Percentiles rank a stretch among this genome's conserved stretches.
Conservation (phyloP, 2,329 filamentous ascomycete genomes). For the Alternaria postmessia region DNA sequence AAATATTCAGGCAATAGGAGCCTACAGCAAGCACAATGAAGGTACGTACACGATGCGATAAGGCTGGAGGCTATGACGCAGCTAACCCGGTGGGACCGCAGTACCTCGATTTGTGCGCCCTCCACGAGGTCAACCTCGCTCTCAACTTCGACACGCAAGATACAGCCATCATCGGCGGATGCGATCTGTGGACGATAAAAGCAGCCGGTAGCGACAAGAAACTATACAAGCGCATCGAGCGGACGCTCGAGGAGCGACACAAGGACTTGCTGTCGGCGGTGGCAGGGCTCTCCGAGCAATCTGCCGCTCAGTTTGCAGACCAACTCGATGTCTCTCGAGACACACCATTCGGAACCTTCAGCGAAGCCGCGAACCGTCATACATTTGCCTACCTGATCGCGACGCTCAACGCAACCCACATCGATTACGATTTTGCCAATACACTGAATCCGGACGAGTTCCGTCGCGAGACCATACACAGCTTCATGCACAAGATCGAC, state of each 20-base stretch:
- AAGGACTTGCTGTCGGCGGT: constrained; percentile 86
- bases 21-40: constrained; percentile 45
- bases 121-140: constrained; percentile 89
- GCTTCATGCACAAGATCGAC: constrained; percentile 87
- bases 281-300: constrained; percentile 84
- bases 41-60: constrained; percentile 38
- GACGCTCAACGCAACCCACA: constrained; percentile 93
- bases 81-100: constrained; percentile 54
- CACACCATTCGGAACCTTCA: constrained; percentile 90
- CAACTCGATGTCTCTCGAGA: constrained; percentile 80
- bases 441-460: constrained; percentile 90
- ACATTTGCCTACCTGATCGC: constrained; percentile 97
- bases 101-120: constrained; percentile 91
- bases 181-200: constrained; percentile 97
- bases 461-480: constrained; percentile 79
- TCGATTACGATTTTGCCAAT: constrained; percentile 97
- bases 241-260: constrained; percentile 89
- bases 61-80: constrained; percentile 38
- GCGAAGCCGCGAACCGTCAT: constrained; percentile 84
- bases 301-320: constrained; percentile 72
- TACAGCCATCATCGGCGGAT: constrained; percentile 89
- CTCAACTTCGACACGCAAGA: constrained; percentile 96
- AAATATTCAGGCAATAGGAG: constrained; percentile 2
- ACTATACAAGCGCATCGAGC: constrained; percentile 93
- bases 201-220: constrained; percentile 96